Conservation (phyloP, 805 yeast species). For the Yarrowia sp. region DNA sequence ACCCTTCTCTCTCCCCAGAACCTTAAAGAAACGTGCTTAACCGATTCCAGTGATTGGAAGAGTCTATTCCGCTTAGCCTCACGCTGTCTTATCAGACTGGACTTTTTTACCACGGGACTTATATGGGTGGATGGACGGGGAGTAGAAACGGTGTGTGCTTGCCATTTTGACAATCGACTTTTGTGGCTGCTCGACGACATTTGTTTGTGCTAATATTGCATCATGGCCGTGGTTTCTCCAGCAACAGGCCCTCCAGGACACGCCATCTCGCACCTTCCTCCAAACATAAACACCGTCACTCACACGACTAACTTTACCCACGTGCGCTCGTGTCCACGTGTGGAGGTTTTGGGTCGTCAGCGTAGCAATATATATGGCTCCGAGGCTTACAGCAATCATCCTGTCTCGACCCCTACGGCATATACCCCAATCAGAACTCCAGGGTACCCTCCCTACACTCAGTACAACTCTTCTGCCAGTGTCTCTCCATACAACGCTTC, state of each 20-base stretch:
- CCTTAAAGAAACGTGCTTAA: conserved; percentile 6
- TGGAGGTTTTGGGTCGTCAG: conserved; percentile 19
- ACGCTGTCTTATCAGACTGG: neutral
- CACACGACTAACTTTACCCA: conserved; percentile 25
- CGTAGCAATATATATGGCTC: conserved; percentile 7
- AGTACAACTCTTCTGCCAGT: too few species aligned
- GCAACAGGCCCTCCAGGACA: neutral
- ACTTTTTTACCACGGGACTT: neutral
- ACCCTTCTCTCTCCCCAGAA: neutral
- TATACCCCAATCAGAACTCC: too few species aligned
- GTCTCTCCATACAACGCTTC: too few species aligned
- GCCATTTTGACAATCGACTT: too few species aligned
- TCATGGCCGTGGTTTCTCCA: neutral
- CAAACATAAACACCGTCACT: conserved; percentile 7
- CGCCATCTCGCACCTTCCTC: neutral
- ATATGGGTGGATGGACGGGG: conserved; percentile 4
- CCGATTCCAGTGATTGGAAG: neutral
- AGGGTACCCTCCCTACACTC: neutral
- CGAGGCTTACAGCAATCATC: too few species aligned
- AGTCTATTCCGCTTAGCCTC: neutral
- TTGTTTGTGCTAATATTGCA: too few species aligned
- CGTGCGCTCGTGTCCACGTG: conserved; percentile 26
- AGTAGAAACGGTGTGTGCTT: neutral
- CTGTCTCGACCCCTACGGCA: too few species aligned
- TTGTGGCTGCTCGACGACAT: neutral